A percentile compares a stretch with the other conserved stretches of the same genome.
These are phyloP conservation scores for Drosera spatulata DNA, from an alignment of 179 eudicot species.

Conservation along the genomic window DNA sequence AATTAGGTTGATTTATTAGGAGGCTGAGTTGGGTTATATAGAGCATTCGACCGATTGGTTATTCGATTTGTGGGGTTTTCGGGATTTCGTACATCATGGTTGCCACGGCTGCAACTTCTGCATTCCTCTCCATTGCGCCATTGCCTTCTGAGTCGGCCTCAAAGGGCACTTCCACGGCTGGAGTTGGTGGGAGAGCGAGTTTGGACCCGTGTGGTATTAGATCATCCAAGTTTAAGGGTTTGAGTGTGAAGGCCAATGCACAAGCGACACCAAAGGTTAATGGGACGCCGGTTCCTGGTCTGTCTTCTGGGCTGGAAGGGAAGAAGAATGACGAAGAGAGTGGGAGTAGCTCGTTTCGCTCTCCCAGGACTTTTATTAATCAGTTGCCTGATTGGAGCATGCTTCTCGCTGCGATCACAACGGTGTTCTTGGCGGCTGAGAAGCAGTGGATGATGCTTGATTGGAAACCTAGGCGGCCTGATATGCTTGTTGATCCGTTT, in stretches of 20 bases:
- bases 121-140: constrained; percentile 42
- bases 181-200: constrained; percentile 28
- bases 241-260: constrained; percentile 62
- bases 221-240: constrained; percentile 24
- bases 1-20: too few species aligned
- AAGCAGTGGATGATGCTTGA: constrained; percentile 24
- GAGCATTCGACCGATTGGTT: too few species aligned
- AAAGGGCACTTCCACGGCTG: constrained; percentile 28
- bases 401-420: too few species aligned
- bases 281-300: constrained; percentile 36
- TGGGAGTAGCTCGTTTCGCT: constrained; percentile 25
- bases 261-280: constrained; percentile 72
- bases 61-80: background rate
- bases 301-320: constrained; percentile 31
- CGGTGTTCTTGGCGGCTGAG: too few species aligned
- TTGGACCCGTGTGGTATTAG: constrained; percentile 42
- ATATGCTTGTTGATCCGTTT: constrained; percentile 65
- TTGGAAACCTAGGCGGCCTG: constrained; percentile 83
- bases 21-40: too few species aligned
- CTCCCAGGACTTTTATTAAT: constrained; percentile 53
- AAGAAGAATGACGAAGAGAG: constrained; percentile 38
- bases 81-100: constrained; percentile 42
- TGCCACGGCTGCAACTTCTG: constrained; percentile 63
- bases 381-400: too few species aligned
- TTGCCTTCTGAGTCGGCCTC: constrained; percentile 41